These are phyloP conservation scores for Diatrype stigma DNA, from an alignment of 2,329 filamentous ascomycete genomes.

Conservation along the genomic window DNA sequence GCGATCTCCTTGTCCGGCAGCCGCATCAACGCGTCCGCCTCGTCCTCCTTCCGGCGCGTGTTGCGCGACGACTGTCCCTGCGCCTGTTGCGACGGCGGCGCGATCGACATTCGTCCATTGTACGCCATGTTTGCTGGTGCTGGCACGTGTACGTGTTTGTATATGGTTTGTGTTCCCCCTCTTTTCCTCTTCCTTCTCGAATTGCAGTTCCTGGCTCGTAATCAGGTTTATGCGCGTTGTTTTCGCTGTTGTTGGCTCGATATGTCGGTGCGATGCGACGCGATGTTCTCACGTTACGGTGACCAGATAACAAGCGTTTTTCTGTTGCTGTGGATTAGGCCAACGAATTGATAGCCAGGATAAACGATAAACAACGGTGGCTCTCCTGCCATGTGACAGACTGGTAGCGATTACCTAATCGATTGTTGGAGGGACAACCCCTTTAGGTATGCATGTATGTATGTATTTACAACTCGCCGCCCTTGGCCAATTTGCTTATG, in stretches of 20 bases:
- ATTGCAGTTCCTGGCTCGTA: not conserved
- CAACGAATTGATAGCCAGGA: not conserved
- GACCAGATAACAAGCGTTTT: too few relatives aligned
- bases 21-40: conserved; percentile 56
- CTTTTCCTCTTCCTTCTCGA: not conserved
- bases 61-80: conserved; percentile 48
- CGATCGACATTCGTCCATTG: conserved; percentile 58
- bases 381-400: not conserved
- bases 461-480: not conserved
- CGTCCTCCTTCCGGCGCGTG: conserved; percentile 53
- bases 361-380: not conserved
- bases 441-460: not conserved
- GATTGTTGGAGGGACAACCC: not conserved
- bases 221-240: not conserved
- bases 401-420: not conserved
- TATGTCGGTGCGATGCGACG: too few relatives aligned
- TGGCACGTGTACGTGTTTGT: too few relatives aligned
- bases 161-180: not conserved
- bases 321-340: too few relatives aligned
- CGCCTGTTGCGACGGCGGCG: conserved; percentile 36
- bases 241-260: too few relatives aligned
- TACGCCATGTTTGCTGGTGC: conserved; percentile 45
- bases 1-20: conserved; percentile 76
- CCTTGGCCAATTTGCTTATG: not conserved
- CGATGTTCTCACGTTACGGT: too few relatives aligned